phyloP scores from a whole-genome alignment of 345 rosid genomes.

The Turritis glabra region DNA sequence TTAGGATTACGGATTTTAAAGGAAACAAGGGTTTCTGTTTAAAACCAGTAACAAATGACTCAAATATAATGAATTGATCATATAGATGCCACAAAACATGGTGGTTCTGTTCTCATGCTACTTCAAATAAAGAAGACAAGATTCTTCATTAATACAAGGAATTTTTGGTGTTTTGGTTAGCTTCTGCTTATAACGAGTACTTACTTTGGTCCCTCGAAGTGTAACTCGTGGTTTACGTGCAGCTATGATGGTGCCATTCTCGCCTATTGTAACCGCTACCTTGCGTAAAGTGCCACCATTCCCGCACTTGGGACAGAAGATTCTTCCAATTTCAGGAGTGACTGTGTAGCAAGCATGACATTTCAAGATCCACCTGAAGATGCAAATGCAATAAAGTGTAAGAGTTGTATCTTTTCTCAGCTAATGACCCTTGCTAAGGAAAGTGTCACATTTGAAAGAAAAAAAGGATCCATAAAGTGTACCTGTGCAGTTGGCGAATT shows the following conservation, averaged over 20 bases:
- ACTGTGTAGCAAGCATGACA: slow-evolving; percentile 96
- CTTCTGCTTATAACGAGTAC: slow-evolving; percentile 19
- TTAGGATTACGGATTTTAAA: background rate
- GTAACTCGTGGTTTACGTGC: slow-evolving; percentile 66
- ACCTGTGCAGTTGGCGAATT: slow-evolving; percentile 90
- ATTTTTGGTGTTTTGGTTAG: background rate
- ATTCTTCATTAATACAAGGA: background rate
- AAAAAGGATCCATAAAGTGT: background rate
- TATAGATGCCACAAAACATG: background rate
- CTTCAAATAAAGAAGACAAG: background rate
- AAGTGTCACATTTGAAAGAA: background rate
- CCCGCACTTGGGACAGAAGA: slow-evolving; percentile 94
- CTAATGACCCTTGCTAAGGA: background rate
- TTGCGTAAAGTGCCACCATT: slow-evolving; percentile 90
- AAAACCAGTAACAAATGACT: background rate
- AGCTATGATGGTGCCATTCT: slow-evolving; percentile 68
- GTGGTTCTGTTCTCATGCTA: background rate
- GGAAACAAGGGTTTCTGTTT: background rate
- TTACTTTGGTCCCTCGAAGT: slow-evolving; percentile 85
- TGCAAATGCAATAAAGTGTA: slow-evolving; percentile 16
- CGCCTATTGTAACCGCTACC: slow-evolving; percentile 82
- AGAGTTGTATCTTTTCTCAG: background rate
- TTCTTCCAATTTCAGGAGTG: slow-evolving; percentile 80
- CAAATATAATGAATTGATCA: background rate
- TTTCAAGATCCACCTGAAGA: slow-evolving; percentile 81